Base-by-base conservation (phyloP, 129 eudicot genomes). In the Saussurea involucrata region DNA sequence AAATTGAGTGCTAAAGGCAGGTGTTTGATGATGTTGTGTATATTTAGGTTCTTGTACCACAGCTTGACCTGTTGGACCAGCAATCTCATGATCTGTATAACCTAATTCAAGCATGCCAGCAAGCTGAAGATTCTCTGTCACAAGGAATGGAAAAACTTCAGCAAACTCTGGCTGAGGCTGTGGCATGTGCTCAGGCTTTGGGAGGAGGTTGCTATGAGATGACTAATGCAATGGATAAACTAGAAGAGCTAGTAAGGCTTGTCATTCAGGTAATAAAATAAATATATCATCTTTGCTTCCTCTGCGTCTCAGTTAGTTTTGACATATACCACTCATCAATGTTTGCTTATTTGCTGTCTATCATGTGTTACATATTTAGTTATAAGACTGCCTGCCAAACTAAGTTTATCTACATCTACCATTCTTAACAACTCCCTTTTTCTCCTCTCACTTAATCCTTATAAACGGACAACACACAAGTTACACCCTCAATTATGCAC, bases 261-360 rank as follows among this genome's bases (percentile, higher is more conserved):
- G 95, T 95, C 1, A 84, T 73, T 71, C 99, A 95, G 99, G 99
- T 95, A 95, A 76, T n/a, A n/a, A n/a, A n/a, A n/a, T n/a, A n/a
- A n/a, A n/a, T 24, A 70, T 57, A 22, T 33, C 27, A 42, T 32
- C 9, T 29, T 61, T 60, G 53, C 32, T 10, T 18, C 22, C n/a
- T 40, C 72, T 31, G 15, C 13, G 20, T n/a, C 12, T 57, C 29
- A 29, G 27, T 68, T 34, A 29, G 27, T 68, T 34, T 42, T 49
- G 18, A 29, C n/a, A 29, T 4, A 53, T 53, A 12, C 53, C 4
- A 29, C 1, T 46, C 6, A 46, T 46, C 57, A 20, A 46, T 13
- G 57, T 46, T 46, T n/a, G n/a, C n/a, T n/a, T n/a, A n/a, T n/a
- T n/a, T n/a, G n/a, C 44, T 37, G 44, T 37, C 12, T 37, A 37